Base-by-base conservation (phyloP, 768 basidiomycete species). In the Rhodotorula diobovata region DNA sequence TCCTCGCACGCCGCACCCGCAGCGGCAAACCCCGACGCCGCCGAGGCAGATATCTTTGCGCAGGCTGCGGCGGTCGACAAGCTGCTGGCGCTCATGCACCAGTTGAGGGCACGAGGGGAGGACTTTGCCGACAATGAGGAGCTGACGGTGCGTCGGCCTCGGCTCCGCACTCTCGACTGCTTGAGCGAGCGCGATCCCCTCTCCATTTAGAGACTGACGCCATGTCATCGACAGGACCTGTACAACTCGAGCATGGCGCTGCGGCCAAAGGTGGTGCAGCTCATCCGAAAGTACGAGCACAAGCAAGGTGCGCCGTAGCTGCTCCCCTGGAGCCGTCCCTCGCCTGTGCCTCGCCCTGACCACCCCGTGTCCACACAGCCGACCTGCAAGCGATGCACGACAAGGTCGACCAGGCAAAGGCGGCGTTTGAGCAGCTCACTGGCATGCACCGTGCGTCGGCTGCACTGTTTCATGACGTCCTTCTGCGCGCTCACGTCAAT, bases 271-370 rank as follows among this genome's bases (percentile, higher is more conserved):
- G 95, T 98, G 73, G 93, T 96, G 71, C 93, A 93, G 78, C 81
- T 98, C 64, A 96, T 97, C 72, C 93, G 96, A 79, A 96, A 93
- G 82, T 97, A 97, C 79, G 93, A 89, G 76, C 93, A 95, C 83
- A 96, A 97, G 82, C 85, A 93, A 81, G 85, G 84, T 86, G 64
- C 63, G 81, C 41, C 50, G n/a, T n/a, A n/a, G n/a, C n/a, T 54
- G 14, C n/a, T 28, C 45, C 60, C 43, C 46, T 65, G 34, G 1
- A 34, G 66, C 25, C 46, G 35, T 21, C 15, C 28, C 64, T 25
- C 32, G 14, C 20, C 25, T 56, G 39, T 28, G 57, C 9, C 43
- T 30, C n/a, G 20, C 37, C 16, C 39, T 45, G 34, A 51, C 46
- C 14, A 23, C 46, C 21, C 45, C 16, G 10, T 46, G 46, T 35